phyloP scores from a whole-genome alignment of 805 yeast genomes.

The Lipomyces mesembrius region DNA sequence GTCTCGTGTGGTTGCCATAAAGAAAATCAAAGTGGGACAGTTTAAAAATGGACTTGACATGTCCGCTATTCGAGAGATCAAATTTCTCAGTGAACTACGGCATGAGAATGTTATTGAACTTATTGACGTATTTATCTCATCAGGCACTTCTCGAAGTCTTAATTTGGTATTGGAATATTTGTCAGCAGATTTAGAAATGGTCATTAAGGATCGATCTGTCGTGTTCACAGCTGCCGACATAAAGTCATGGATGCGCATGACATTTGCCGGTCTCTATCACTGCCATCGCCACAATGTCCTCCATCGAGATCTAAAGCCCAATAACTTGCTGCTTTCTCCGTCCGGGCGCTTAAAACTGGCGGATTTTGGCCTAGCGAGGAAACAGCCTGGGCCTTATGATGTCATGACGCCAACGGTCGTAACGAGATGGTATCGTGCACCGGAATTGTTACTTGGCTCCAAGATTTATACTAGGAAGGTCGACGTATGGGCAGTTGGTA shows the following conservation, averaged over 20 bases:
- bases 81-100: constrained; percentile 78
- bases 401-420: constrained; percentile 91
- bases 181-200: constrained; percentile 88
- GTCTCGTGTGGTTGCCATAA: constrained; percentile 76
- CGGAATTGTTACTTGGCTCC: constrained; percentile 88
- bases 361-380: constrained; percentile 95
- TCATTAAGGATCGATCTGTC: constrained; percentile 77
- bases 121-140: constrained; percentile 78
- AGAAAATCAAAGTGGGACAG: constrained; percentile 91
- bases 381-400: constrained; percentile 70
- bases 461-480: constrained; percentile 86
- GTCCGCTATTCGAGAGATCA: constrained; percentile 95
- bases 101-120: constrained; percentile 84
- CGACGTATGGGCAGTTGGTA: constrained; percentile 96
- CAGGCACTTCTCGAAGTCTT: constrained; percentile 51
- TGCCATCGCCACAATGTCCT: constrained; percentile 89
- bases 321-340: constrained; percentile 80
- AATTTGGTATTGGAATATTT: constrained; percentile 91
- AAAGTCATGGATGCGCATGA: constrained; percentile 93
- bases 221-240: constrained; percentile 85
- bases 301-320: constrained; percentile 59
- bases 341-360: constrained; percentile 90
- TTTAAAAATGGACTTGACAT: constrained; percentile 96
- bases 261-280: constrained; percentile 90
- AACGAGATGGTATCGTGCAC: constrained; percentile 97